These are phyloP conservation scores for Stachybotrys echinatus DNA, from an alignment of 2,329 filamentous ascomycete genomes.

Conservation along the genomic window DNA sequence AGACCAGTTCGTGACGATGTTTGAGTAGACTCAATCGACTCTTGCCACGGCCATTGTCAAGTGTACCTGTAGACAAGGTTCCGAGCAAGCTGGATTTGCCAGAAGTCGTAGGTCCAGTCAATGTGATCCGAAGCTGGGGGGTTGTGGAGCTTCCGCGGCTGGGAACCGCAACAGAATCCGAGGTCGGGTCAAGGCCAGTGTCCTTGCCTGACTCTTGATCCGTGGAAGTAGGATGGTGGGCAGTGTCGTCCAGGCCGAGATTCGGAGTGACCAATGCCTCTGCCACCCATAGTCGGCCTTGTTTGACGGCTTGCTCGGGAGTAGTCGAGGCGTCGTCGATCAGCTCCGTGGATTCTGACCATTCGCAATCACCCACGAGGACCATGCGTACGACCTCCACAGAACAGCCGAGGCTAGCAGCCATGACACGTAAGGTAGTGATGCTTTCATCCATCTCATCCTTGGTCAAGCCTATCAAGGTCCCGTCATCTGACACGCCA, in stretches of 20 bases:
- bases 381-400: constrained; percentile 80
- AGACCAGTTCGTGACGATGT: constrained; percentile 87
- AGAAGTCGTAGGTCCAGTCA: constrained; percentile 84
- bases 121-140: constrained; percentile 77
- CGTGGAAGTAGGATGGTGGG: constrained; percentile 3
- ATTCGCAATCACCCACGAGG: constrained; percentile 79
- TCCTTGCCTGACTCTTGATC: background rate
- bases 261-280: constrained; percentile 85
- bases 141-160: constrained; percentile 47
- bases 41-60: constrained; percentile 90
- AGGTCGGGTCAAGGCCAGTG: background rate
- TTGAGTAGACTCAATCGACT: constrained; percentile 84
- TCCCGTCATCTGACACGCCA: constrained; percentile 91
- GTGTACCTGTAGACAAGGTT: constrained; percentile 76
- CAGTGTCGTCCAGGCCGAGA: constrained; percentile 33
- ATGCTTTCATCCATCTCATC: constrained; percentile 93
- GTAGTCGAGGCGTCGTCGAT: constrained; percentile 17
- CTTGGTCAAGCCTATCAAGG: constrained; percentile 77
- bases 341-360: constrained; percentile 43
- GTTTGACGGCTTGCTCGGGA: constrained; percentile 14
- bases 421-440: constrained; percentile 81
- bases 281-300: constrained; percentile 72
- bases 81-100: constrained; percentile 91
- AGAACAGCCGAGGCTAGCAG: constrained; percentile 81
- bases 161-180: constrained; percentile 15